These are phyloP conservation scores for Chaetomium strumarium DNA, from an alignment of 2,329 filamentous ascomycete species.

Conservation along the genomic window DNA sequence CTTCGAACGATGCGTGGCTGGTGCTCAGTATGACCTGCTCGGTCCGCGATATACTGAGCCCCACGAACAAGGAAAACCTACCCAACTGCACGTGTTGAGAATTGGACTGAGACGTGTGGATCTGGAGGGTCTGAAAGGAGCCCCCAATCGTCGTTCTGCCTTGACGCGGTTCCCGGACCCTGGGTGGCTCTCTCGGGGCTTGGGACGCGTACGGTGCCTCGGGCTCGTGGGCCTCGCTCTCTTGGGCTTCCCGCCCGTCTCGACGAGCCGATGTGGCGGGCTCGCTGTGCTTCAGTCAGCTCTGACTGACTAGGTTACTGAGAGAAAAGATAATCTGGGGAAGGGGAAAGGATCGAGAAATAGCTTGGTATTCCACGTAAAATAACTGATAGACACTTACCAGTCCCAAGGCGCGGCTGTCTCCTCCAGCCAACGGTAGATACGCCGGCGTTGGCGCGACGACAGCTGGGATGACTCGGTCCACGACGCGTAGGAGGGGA, in stretches of 20 bases:
- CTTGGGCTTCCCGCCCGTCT: neutral
- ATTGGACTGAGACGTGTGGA: neutral
- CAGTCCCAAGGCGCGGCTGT: conserved; percentile 7
- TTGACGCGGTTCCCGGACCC: neutral
- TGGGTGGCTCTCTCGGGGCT: neutral
- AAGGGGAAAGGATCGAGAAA: neutral
- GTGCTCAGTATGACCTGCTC: neutral
- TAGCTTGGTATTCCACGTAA: neutral
- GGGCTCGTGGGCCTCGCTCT: neutral
- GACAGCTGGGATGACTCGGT: neutral
- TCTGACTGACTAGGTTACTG: neutral
- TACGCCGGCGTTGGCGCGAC: neutral
- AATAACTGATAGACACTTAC: neutral
- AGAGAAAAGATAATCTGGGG: neutral
- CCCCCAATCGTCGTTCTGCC: neutral
- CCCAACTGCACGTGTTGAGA: no score
- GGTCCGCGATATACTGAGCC: neutral
- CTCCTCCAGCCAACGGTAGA: conserved; percentile 6
- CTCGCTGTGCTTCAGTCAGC: neutral
- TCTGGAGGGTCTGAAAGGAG: neutral
- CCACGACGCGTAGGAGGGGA: neutral
- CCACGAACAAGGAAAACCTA: neutral
- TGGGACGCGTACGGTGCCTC: neutral
- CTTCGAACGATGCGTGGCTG: neutral
- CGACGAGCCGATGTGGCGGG: neutral